These are phyloP conservation scores for Schwanniomyces yamadae DNA, from an alignment of 805 yeast genomes.

Conservation along the genomic window DNA sequence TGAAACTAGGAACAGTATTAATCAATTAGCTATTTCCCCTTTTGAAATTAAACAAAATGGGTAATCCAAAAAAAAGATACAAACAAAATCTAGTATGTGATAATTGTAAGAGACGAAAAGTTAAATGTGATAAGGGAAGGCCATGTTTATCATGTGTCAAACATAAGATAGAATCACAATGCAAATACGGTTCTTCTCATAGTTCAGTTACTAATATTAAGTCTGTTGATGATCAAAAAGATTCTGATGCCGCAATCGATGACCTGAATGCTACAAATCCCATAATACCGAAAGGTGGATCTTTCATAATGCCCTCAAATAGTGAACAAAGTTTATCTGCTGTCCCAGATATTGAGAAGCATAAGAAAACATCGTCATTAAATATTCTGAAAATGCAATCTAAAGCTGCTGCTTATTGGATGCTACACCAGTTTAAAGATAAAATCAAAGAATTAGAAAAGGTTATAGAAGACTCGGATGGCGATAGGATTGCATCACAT, in stretches of 20 bases:
- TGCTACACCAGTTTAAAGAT: slow-evolving; percentile 1
- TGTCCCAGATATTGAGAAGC: not conserved
- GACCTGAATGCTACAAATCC: too few species aligned
- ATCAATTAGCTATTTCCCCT: too few species aligned
- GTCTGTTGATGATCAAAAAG: not conserved
- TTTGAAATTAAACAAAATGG: not conserved
- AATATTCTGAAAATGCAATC: slow-evolving; percentile 1
- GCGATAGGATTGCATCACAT: not conserved
- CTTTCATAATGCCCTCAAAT: too few species aligned
- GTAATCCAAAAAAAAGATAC: slow-evolving; percentile 18
- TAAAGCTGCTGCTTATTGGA: slow-evolving; percentile 1
- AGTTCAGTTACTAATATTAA: too few species aligned
- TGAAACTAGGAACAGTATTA: too few species aligned
- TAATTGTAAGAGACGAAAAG: slow-evolving; percentile 31
- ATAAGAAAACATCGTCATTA: not conserved
- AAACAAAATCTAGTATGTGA: slow-evolving; percentile 37
- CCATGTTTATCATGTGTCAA: slow-evolving; percentile 36
- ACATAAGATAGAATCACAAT: slow-evolving; percentile 18
- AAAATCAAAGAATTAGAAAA: slow-evolving; percentile 1
- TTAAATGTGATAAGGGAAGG: slow-evolving; percentile 33
- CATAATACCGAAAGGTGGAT: too few species aligned
- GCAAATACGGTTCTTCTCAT: not conserved
- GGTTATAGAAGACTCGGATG: not conserved
- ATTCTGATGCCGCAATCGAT: not conserved
- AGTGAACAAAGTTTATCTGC: not conserved